phyloP scores from a whole-genome alignment of 202 grass and related monocot genomes.

The Carex sylvatica region DNA sequence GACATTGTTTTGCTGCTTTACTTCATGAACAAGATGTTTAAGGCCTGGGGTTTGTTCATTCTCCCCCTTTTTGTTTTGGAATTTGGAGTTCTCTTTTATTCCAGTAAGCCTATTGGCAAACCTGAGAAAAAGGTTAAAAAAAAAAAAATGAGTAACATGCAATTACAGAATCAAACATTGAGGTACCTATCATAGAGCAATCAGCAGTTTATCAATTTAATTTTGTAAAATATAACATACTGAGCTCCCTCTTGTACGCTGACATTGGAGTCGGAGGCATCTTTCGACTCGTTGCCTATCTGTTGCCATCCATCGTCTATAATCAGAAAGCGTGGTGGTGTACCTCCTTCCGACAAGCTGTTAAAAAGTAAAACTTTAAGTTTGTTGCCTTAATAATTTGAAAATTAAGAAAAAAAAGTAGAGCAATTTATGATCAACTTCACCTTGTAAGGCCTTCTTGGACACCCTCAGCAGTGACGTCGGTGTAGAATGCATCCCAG shows the following conservation, averaged over 20 bases:
- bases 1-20: constrained; percentile 37
- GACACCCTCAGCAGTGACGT: constrained; percentile 63
- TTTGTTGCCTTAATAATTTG: not conserved
- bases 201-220: not conserved
- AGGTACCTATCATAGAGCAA: no score
- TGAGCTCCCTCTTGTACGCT: constrained; percentile 79
- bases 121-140: not conserved
- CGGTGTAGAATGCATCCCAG: constrained; percentile 96
- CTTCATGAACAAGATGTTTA: constrained; percentile 46
- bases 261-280: not conserved
- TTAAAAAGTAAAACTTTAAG: not conserved
- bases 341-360: constrained; percentile 57
- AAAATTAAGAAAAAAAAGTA: not conserved
- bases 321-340: constrained; percentile 67
- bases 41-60: constrained; percentile 30
- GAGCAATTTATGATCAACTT: not conserved
- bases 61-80: constrained; percentile 33
- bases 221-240: constrained; percentile 23
- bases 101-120: constrained; percentile 61
- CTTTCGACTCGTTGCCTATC: constrained; percentile 52
- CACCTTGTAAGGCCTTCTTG: constrained; percentile 53
- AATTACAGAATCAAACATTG: no score
- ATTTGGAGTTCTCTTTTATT: constrained; percentile 88
- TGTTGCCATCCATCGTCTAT: constrained; percentile 92
- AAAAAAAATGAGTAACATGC: no score